Percentiles rank a stretch among this genome's conserved stretches.
These are phyloP conservation scores for Phlebopus sp. DNA, from an alignment of 1,284 basidiomycete genomes.

Conservation along the genomic window DNA sequence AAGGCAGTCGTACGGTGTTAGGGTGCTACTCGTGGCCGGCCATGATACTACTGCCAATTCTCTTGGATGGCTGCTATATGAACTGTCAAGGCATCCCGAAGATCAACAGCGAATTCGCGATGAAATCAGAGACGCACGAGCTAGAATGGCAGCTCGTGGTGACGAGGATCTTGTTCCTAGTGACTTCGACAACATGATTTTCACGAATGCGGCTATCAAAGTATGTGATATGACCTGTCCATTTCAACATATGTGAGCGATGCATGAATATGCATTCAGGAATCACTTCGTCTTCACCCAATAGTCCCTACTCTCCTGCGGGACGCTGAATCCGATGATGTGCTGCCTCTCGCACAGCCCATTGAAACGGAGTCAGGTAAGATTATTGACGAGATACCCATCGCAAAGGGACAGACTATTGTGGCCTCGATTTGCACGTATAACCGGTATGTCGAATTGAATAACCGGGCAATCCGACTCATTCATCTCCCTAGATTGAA, in stretches of 20 bases:
- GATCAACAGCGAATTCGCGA: constrained; percentile 27
- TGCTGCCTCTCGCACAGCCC: constrained; percentile 23
- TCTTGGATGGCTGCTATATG: constrained; percentile 29
- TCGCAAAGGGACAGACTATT: constrained; percentile 23
- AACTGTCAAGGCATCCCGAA: constrained; percentile 28
- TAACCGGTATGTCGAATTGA: constrained; percentile 18
- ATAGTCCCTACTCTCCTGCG: constrained; percentile 18
- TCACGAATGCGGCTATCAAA: constrained; percentile 26
- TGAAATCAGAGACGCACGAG: constrained; percentile 26
- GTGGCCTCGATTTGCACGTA: constrained; percentile 20
- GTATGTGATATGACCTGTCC: constrained; percentile 8
- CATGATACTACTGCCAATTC: constrained; percentile 25
- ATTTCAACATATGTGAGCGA: neutral
- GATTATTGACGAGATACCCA: constrained; percentile 18
- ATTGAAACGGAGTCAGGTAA: constrained; percentile 17
- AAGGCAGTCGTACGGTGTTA: constrained; percentile 4
- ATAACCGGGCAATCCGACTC: neutral
- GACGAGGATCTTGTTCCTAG: constrained; percentile 25
- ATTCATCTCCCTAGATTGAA: constrained; percentile 5
- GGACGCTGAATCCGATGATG: constrained; percentile 19
- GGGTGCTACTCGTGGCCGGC: constrained; percentile 26
- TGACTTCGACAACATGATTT: constrained; percentile 33
- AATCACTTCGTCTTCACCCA: constrained; percentile 25
- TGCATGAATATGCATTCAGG: constrained; percentile 17
- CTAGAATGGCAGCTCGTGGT: constrained; percentile 19